These are phyloP conservation scores for Ettlia oleoabundans DNA, from an alignment of 139 green algal species.

Conservation along the genomic window DNA sequence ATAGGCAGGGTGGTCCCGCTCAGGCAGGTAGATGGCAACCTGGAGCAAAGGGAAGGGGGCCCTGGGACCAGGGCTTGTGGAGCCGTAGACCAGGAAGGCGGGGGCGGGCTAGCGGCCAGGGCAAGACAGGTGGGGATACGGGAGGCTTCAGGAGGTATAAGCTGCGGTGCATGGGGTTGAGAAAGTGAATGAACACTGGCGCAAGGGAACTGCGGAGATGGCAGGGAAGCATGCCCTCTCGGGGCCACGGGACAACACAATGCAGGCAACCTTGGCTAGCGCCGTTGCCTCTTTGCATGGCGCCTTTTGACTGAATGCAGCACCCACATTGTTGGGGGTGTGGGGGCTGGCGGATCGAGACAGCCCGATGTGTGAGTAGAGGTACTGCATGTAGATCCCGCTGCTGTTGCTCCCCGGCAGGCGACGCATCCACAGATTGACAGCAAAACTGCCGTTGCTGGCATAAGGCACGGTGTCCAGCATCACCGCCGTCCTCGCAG, in stretches of 20 bases:
- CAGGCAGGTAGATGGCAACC: constrained; percentile 59
- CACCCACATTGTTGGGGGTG: constrained; percentile 25
- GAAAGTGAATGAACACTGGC: too few species aligned
- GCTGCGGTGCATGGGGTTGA: too few species aligned
- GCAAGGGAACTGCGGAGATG: too few species aligned
- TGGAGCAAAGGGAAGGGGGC: constrained; percentile 1
- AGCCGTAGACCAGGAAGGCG: not conserved
- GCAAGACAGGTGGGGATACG: too few species aligned
- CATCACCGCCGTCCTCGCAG: not conserved
- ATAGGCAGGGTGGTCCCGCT: constrained; percentile 45
- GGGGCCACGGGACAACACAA: too few species aligned
- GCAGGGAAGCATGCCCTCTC: too few species aligned
- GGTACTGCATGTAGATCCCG: constrained; percentile 41
- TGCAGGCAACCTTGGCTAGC: too few species aligned
- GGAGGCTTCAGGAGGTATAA: too few species aligned
- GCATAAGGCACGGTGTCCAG: constrained; percentile 51
- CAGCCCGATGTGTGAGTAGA: constrained; percentile 31
- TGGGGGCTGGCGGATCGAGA: not conserved
- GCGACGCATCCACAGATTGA: constrained; percentile 70
- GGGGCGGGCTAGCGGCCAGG: too few species aligned
- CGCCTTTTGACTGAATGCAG: too few species aligned
- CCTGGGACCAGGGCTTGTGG: not conserved
- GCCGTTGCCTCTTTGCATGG: too few species aligned
- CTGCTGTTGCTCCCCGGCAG: not conserved
- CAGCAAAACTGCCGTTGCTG: constrained; percentile 53